Conservation (phyloP, 352 stramenopile genomes). For the Phytopythium mirpurense region DNA sequence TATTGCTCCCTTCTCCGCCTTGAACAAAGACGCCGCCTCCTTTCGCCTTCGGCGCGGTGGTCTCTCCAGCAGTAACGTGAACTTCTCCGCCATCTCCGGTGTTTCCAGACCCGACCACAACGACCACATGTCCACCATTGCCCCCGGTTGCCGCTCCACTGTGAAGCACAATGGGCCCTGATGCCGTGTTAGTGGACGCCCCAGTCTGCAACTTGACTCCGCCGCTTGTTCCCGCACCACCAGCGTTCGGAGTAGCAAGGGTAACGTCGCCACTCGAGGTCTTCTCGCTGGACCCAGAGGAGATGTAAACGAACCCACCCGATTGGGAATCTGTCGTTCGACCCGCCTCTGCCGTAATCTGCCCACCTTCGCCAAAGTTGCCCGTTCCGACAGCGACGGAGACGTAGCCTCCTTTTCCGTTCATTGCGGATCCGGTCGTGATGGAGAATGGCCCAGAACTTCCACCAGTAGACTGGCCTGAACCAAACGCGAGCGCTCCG, state of each 20-base stretch:
- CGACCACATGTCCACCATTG: slow-evolving; percentile 47
- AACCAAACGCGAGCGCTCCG: slow-evolving; percentile 29
- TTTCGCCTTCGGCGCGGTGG: slow-evolving; percentile 25
- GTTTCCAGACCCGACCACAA: slow-evolving; percentile 47
- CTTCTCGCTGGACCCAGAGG: slow-evolving; percentile 53
- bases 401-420: slow-evolving; percentile 48
- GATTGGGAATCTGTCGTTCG: slow-evolving; percentile 53
- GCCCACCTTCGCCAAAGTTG: slow-evolving; percentile 77
- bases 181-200: slow-evolving; percentile 42
- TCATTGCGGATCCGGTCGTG: slow-evolving; percentile 39
- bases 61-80: slow-evolving; percentile 60
- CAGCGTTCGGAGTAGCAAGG: slow-evolving; percentile 55
- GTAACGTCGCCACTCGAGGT: slow-evolving; percentile 68
- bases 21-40: slow-evolving; percentile 52
- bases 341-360: slow-evolving; percentile 69
- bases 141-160: slow-evolving; percentile 53
- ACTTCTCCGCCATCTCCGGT: slow-evolving; percentile 59
- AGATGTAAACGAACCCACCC: slow-evolving; percentile 53
- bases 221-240: slow-evolving; percentile 50
- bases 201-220: slow-evolving; percentile 52
- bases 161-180: slow-evolving; percentile 45
- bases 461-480: slow-evolving; percentile 40
- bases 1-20: slow-evolving; percentile 53
- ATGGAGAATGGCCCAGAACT: slow-evolving; percentile 54
- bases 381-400: slow-evolving; percentile 53